These are phyloP conservation scores for Irpex lacteus DNA, from an alignment of 1,284 basidiomycete species.

Conservation along the genomic window DNA sequence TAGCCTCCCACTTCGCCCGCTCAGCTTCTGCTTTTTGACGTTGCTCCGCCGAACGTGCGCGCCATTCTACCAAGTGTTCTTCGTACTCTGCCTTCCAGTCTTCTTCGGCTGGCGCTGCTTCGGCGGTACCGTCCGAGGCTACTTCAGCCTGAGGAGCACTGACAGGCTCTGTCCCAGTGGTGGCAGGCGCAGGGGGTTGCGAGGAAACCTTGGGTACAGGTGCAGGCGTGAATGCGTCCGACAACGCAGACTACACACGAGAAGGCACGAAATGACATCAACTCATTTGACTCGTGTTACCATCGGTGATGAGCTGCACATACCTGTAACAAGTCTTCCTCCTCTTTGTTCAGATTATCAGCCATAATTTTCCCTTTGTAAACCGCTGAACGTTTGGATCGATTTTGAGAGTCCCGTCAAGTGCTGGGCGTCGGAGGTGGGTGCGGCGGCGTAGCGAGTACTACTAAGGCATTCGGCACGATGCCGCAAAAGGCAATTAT, in stretches of 20 bases:
- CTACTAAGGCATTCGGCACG: too few relatives aligned
- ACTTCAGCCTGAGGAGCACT: slow-evolving; percentile 16
- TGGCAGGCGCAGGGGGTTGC: slow-evolving; percentile 17
- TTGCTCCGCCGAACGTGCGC: slow-evolving; percentile 68
- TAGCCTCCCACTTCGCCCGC: slow-evolving; percentile 68
- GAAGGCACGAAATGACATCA: neutral
- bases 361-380: slow-evolving; percentile 20
- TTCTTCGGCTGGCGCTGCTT: slow-evolving; percentile 25
- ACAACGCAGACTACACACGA: slow-evolving; percentile 26
- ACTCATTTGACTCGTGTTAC: neutral
- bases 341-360: slow-evolving; percentile 25
- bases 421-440: neutral
- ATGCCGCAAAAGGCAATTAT: neutral
- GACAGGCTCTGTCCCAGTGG: slow-evolving; percentile 15
- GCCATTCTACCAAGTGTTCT: slow-evolving; percentile 68
- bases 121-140: slow-evolving; percentile 6
- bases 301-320: neutral
- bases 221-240: slow-evolving; percentile 26
- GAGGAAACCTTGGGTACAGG: slow-evolving; percentile 23
- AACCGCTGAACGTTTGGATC: neutral
- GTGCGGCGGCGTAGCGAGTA: too few relatives aligned
- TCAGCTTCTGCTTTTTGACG: slow-evolving; percentile 74
- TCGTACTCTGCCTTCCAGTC: slow-evolving; percentile 68
- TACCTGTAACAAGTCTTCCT: slow-evolving; percentile 31
- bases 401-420: neutral